Conservation (phyloP, 2,329 filamentous ascomycete genomes). For the Colletotrichum tamarilloi region DNA sequence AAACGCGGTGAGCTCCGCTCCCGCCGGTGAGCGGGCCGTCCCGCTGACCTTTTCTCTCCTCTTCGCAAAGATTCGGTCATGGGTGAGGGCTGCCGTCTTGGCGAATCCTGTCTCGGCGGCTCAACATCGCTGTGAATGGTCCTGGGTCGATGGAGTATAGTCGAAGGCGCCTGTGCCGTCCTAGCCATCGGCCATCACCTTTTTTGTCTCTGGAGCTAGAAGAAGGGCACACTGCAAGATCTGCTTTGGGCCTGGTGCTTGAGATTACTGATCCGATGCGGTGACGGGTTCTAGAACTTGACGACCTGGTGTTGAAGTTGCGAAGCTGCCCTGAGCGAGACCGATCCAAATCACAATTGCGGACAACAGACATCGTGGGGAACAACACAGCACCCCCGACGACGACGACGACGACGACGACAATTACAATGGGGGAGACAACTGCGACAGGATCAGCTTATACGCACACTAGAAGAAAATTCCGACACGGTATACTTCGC, state of each 20-base stretch:
- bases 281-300: too few species aligned
- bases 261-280: not conserved
- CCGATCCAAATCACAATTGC: too few species aligned
- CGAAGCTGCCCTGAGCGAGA: too few species aligned
- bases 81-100: not conserved
- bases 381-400: too few species aligned
- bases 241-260: not conserved
- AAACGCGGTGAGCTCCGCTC: not conserved
- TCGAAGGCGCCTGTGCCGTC: not conserved
- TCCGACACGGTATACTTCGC: too few species aligned
- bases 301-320: too few species aligned
- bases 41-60: not conserved
- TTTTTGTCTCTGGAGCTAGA: not conserved
- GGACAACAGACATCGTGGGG: too few species aligned
- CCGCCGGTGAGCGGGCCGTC: slow-evolving; percentile 18
- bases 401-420: too few species aligned
- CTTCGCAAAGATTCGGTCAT: not conserved
- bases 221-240: not conserved
- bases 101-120: not conserved
- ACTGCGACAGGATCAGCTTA: too few species aligned
- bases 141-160: not conserved
- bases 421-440: too few species aligned
- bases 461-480: too few species aligned
- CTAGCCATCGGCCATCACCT: not conserved
- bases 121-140: not conserved